Evolutionary conservation across 2,329 filamentous ascomycete species (phyloP), one percentile per base, ranked within the genome.

Genomic region (Elsinoe perseae): DNA sequence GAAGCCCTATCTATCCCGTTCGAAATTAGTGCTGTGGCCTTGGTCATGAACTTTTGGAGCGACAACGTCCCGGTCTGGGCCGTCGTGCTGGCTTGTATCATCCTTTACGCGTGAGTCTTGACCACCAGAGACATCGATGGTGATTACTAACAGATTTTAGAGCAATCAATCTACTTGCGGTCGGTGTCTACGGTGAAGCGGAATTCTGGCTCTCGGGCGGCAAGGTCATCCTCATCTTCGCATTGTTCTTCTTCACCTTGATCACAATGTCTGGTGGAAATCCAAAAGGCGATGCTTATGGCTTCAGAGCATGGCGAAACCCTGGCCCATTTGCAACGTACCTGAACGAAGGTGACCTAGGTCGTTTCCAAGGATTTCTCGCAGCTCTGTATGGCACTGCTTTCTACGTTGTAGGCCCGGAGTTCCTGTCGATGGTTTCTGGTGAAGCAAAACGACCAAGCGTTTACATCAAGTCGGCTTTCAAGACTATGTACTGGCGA

Each of bases 151-250:
- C 7, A 10, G 4, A 12, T 7, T n/a, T 6, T 48, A 66, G 60
- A 38, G 52, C 73, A 43, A 73, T 73, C 63, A 77, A 77, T 60
- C 36, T 75, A 16, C 64, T 75, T n/a, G 72, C 74, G 36, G 74
- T 77, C 43, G 66, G 70, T 28, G 70, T 68, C 1, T 77, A 73
- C 55, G 75, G 74, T 20, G 73, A 75, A 58, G 68, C 64, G 32
- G 69, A 71, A 54, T 70, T 69, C 57, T 84, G 79, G 78, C 72
- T 83, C 2, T 78, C 80, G 2, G 72, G 70, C 36, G 72, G 72
- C 62, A 76, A 77, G 60, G 72, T 77, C 56, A 56, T 76, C 32
- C 60, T 77, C 58, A 75, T 77, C 63, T 62, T 75, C 54, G 70
- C 72, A 40, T 65, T 76, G 14, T 73, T 75, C 65, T 59, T 60